Evolutionary conservation across 208 protist species (phyloP).

Genomic region (Acanthamoeba triangularis): DNA sequence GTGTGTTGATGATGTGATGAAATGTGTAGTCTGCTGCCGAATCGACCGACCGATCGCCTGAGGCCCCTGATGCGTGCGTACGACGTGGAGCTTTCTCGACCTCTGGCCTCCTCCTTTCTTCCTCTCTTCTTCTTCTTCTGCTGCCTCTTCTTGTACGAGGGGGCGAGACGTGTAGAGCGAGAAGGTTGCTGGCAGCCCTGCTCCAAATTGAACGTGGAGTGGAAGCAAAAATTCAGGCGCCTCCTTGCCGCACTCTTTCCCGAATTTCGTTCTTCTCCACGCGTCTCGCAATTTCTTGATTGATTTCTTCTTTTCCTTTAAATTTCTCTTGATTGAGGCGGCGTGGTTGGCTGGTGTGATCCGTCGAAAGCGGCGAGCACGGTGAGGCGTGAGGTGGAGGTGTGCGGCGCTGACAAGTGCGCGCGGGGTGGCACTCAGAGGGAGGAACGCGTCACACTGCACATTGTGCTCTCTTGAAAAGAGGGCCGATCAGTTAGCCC

Average conservation of each 20-base stretch:
- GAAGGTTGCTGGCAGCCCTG: background rate
- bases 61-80: no score
- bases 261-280: conserved; percentile 45
- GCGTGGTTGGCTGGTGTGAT: no score
- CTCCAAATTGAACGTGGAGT: conserved; percentile 55
- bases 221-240: conserved; percentile 41
- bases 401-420: no score
- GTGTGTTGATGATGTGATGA: conserved; percentile 8
- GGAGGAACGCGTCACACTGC: no score
- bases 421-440: no score
- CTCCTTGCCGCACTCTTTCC: background rate
- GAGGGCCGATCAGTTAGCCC: no score
- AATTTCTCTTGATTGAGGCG: background rate
- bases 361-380: no score
- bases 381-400: no score
- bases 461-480: no score
- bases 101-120: background rate
- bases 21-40: background rate
- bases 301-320: background rate
- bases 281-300: background rate
- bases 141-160: background rate
- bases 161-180: background rate
- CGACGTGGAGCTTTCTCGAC: no score
- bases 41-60: background rate
- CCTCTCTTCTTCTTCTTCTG: background rate